Percentiles rank a stretch among this genome's conserved stretches.
These are phyloP conservation scores for Penicillium griseofulvum DNA, from an alignment of 2,329 filamentous ascomycete genomes.

Conservation along the genomic window DNA sequence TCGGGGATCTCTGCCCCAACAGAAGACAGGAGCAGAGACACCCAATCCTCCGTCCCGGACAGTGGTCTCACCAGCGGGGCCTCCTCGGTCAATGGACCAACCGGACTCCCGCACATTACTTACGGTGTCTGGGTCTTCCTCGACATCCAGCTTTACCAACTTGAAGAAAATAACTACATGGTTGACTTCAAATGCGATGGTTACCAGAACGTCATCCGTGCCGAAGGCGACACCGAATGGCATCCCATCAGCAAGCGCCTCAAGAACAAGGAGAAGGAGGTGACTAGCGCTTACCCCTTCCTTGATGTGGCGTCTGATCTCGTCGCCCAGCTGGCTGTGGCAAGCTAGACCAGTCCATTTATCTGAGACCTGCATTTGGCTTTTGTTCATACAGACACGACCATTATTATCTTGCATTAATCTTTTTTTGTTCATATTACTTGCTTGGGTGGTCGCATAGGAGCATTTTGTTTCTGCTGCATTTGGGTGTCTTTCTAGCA, in stretches of 20 bases:
- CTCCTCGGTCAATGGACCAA: slow-evolving; percentile 36
- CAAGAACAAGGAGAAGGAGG: slow-evolving; percentile 81
- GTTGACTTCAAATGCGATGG: slow-evolving; percentile 99
- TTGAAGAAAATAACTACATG: slow-evolving; percentile 88
- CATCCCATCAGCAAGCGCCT: slow-evolving; percentile 49
- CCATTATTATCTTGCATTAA: slow-evolving; percentile 8
- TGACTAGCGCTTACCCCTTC: slow-evolving; percentile 93
- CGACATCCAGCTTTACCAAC: slow-evolving; percentile 92
- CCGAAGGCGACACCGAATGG: slow-evolving; percentile 45
- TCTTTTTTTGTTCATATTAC: slow-evolving; percentile 8
- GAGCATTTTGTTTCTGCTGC: slow-evolving; percentile 10
- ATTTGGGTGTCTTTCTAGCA: slow-evolving; percentile 17
- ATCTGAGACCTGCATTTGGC: not conserved
- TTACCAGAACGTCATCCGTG: slow-evolving; percentile 80
- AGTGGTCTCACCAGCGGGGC: slow-evolving; percentile 33
- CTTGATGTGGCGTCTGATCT: slow-evolving; percentile 87
- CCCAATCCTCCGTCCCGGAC: slow-evolving; percentile 32
- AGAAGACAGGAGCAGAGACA: slow-evolving; percentile 30
- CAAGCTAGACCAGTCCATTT: slow-evolving; percentile 50
- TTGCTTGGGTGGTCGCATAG: slow-evolving; percentile 13
- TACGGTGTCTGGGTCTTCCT: slow-evolving; percentile 88
- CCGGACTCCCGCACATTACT: slow-evolving; percentile 45
- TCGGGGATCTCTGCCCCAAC: slow-evolving; percentile 32
- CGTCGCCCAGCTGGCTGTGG: slow-evolving; percentile 88
- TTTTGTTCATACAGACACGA: slow-evolving; percentile 6